Evolutionary conservation across 192 early-diverging fungal species (phyloP), one percentile per base, ranked within the genome.

Genomic region (Coemansia sp.): DNA sequence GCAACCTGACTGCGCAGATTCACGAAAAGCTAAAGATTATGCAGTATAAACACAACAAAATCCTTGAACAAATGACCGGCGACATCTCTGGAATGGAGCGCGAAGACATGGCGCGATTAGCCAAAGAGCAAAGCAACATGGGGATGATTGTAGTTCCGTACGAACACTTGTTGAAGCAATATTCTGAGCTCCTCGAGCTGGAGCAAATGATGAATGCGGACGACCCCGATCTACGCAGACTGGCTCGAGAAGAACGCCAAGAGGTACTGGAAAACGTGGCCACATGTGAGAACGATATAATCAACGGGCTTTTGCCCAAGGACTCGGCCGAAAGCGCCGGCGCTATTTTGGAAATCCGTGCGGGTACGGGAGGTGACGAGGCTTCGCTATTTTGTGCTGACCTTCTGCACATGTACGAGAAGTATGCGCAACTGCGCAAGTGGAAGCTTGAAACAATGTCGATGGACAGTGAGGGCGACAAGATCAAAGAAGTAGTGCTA

Each of bases 281-380:
- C 4, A 51, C 67, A 8, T 65, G 83, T 54, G 88, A 91, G 66
- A 67, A 71, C 15, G 71, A 88, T 11, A 65, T 92, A 19, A 60
- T 93, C 5, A 49, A 71, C 24, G 82, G 65, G 1, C 73, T 93
- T 58, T 52, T 90, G 15, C 88, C 90, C 15, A 86, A 83, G 39
- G 91, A 93, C 66, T 54, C 73, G 15, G 85, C 86, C 3, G 91
- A 93, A 57, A 79, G 84, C 51, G 89, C 82, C 10, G 84, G 76
- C 32, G 90, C 88, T 0, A 85, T 93, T 22, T 64, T 93, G 17
- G 91, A 93, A 76, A 84, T 93, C 32, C 77, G 91, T 1, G 84
- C 91, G 1, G 91, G 90, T 12, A 86, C 91, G 1, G 91, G 91
- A 11, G 91, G 91, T 11, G 87, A 89, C 78, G 91, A 93, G 65